These are phyloP conservation scores for Rhodamnia argentea DNA, from an alignment of 345 rosid genomes.

Conservation along the genomic window DNA sequence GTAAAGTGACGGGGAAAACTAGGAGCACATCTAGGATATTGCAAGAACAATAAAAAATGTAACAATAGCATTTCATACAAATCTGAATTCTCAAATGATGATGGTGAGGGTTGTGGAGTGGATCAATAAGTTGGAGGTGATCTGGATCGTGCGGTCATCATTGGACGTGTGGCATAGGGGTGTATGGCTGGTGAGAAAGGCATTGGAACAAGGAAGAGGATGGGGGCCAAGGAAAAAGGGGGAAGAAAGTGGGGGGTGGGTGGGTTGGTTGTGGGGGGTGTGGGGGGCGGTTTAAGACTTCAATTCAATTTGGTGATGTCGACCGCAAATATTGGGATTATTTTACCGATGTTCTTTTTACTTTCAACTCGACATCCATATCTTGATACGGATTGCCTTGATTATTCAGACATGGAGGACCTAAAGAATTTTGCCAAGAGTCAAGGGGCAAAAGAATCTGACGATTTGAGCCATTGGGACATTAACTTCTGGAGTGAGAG, in stretches of 20 bases:
- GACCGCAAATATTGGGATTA: background rate
- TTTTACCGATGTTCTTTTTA: background rate
- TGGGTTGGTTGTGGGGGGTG: background rate
- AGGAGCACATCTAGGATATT: background rate
- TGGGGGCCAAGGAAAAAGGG: rapidly evolving
- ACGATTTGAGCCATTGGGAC: constrained; percentile 76
- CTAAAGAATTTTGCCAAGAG: constrained; percentile 55
- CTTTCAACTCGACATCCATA: background rate
- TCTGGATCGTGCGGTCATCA: background rate
- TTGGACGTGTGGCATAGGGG: background rate
- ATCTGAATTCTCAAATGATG: background rate
- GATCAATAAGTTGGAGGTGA: background rate
- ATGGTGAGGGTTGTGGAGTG: background rate
- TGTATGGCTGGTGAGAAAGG: background rate
- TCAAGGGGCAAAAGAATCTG: constrained; percentile 69
- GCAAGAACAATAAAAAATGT: background rate
- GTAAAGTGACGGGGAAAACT: background rate
- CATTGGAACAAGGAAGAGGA: background rate
- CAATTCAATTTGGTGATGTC: background rate
- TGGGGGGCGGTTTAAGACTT: background rate
- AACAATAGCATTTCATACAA: background rate
- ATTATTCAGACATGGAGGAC: constrained; percentile 63
- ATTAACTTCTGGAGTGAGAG: constrained; percentile 87
- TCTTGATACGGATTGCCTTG: background rate
- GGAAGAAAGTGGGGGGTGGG: no score